phyloP scores from a whole-genome alignment of 2,329 filamentous ascomycete genomes.

The Colletotrichum somersetense region DNA sequence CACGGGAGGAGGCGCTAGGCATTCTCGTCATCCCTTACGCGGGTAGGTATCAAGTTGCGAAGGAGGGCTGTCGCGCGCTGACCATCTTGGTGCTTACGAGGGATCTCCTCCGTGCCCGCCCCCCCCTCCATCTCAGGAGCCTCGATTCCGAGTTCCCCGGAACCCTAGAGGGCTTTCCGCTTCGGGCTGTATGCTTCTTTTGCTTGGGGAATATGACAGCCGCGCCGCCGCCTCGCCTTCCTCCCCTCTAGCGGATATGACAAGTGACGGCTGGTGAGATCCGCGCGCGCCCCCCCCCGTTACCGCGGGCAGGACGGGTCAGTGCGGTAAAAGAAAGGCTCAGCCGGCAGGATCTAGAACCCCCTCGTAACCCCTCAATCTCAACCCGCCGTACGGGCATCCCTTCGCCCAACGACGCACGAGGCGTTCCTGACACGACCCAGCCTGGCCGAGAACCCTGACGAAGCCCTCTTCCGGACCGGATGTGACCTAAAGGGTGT shows the following conservation, averaged over 20 bases:
- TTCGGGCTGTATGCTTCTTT: neutral
- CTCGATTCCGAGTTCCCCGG: constrained; percentile 11
- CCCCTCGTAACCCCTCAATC: neutral
- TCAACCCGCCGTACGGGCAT: neutral
- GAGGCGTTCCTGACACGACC: constrained; percentile 34
- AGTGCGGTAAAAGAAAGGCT: neutral
- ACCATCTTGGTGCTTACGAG: constrained; percentile 1
- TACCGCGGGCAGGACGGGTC: neutral
- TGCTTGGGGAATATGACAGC: constrained; percentile 7
- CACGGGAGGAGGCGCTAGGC: neutral
- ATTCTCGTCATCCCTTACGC: constrained; percentile 25
- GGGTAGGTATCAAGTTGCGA: neutral
- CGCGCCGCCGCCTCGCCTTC: no score
- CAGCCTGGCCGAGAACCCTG: constrained; percentile 20
- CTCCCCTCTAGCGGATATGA: constrained; percentile 2
- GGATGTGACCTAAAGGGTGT: constrained; percentile 18
- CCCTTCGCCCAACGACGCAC: constrained; percentile 31
- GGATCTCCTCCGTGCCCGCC: no score
- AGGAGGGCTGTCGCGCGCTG: constrained; percentile 2
- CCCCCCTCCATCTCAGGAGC: constrained; percentile 12
- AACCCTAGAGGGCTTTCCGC: neutral
- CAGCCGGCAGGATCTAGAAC: constrained; percentile 19
- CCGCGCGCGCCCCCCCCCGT: neutral
- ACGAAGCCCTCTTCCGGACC: constrained; percentile 1
- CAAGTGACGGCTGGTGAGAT: constrained; percentile 35